A percentile compares a stretch with the other conserved stretches of the same genome.
Conservation (phyloP, 805 yeast species). For the Candida wancherniae region DNA sequence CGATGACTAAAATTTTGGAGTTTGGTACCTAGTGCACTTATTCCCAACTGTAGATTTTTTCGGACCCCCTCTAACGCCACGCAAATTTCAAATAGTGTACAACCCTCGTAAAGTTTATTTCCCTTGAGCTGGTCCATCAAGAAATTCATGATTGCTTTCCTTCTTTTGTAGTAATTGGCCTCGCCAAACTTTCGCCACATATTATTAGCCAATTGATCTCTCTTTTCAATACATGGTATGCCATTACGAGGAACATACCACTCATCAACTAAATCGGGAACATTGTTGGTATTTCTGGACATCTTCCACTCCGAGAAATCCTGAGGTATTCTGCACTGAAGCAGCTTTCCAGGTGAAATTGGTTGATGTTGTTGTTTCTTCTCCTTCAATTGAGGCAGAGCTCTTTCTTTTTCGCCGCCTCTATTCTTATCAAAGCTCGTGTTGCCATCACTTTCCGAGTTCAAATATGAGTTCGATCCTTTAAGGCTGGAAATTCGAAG, state of each 20-base stretch:
- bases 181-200: too few relatives aligned
- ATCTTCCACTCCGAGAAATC: too few relatives aligned
- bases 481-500: too few relatives aligned
- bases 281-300: not conserved
- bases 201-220: too few relatives aligned
- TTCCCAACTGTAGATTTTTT: not conserved
- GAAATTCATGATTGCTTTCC: slow-evolving; percentile 1
- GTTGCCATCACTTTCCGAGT: too few relatives aligned
- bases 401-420: too few relatives aligned
- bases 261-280: not conserved
- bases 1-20: not conserved
- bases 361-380: too few relatives aligned
- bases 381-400: too few relatives aligned
- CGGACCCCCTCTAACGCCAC: not conserved
- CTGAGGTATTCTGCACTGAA: too few relatives aligned
- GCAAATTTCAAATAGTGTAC: not conserved
- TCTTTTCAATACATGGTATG: not conserved
- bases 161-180: slow-evolving; percentile 3
- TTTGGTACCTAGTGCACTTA: not conserved
- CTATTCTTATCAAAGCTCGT: too few relatives aligned
- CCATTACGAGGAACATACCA: not conserved
- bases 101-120: not conserved
- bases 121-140: not conserved
- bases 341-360: too few relatives aligned
- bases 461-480: too few relatives aligned